These are phyloP conservation scores for Leccinum subrobustum DNA, from an alignment of 1,284 basidiomycete species.

Conservation along the genomic window DNA sequence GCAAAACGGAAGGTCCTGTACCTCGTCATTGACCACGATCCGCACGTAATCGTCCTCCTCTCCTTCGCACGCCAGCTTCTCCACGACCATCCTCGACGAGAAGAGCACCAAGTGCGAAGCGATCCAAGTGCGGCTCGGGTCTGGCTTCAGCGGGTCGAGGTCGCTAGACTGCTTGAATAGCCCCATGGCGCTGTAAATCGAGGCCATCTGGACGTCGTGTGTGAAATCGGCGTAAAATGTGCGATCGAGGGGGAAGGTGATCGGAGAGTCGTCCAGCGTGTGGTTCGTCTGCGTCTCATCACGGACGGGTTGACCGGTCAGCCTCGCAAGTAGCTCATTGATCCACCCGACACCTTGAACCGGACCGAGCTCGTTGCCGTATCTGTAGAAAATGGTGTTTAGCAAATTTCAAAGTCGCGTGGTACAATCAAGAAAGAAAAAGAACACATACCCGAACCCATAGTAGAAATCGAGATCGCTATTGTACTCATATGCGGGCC, in stretches of 20 bases:
- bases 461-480: conserved; percentile 78
- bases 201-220: conserved; percentile 79
- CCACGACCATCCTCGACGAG: background rate
- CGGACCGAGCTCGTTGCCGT: conserved; percentile 62
- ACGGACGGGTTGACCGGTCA: conserved; percentile 56
- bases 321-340: conserved; percentile 81
- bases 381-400: conserved; percentile 37
- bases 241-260: conserved; percentile 70
- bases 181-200: conserved; percentile 73
- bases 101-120: background rate
- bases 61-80: background rate
- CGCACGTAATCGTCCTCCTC: background rate
- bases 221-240: conserved; percentile 48
- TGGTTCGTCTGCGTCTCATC: conserved; percentile 78
- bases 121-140: conserved; percentile 17
- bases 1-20: background rate
- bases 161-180: conserved; percentile 49
- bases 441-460: conserved; percentile 52
- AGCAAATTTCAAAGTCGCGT: background rate
- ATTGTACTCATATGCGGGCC: conserved; percentile 19
- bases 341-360: conserved; percentile 82
- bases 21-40: background rate
- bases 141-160: conserved; percentile 43
- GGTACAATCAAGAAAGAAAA: background rate
- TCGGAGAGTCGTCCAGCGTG: conserved; percentile 63